Evolutionary conservation across 192 early-diverging fungal genomes (phyloP).

Genomic region (Backusella westeae): DNA sequence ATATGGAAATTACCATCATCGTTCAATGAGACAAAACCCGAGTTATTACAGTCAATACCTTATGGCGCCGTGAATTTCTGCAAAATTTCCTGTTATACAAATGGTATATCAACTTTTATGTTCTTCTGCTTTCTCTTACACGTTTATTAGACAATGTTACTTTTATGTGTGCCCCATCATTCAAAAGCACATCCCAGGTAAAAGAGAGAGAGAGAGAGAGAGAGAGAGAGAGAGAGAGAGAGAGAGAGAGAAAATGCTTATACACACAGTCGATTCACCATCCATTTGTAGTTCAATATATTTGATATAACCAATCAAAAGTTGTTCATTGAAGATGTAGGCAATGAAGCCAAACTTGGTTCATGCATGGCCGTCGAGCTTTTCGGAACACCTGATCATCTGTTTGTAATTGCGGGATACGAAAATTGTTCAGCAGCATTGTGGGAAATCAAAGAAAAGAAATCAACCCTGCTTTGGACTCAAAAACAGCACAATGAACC

Average conservation of each 20-base stretch:
- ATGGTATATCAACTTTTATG: not conserved
- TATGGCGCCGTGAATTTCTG: conserved; percentile 31
- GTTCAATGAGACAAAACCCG: not conserved
- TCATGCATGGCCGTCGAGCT: conserved; percentile 30
- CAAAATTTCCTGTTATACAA: conserved; percentile 18
- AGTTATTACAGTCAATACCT: conserved; percentile 1
- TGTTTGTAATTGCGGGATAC: conserved; percentile 16
- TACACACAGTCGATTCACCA: not conserved
- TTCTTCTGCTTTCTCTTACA: no score
- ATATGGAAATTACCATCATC: conserved; percentile 23
- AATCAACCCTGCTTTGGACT: conserved; percentile 11
- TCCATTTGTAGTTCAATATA: conserved; percentile 26
- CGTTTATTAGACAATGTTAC: not conserved
- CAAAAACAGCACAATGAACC: conserved; percentile 19
- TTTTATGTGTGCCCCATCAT: conserved; percentile 26
- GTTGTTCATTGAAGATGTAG: not conserved
- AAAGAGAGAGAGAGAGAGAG: not conserved
- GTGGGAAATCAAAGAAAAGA: conserved; percentile 6
- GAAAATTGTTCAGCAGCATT: conserved; percentile 14
- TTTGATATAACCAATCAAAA: conserved; percentile 18
- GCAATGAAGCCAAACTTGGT: not conserved
- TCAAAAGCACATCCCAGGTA: conserved; percentile 18
- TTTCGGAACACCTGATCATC: not conserved
- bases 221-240: no score
- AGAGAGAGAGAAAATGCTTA: not conserved